Evolutionary conservation across 2,329 filamentous ascomycete species (phyloP).

Genomic region (Scorias spongiosa): DNA sequence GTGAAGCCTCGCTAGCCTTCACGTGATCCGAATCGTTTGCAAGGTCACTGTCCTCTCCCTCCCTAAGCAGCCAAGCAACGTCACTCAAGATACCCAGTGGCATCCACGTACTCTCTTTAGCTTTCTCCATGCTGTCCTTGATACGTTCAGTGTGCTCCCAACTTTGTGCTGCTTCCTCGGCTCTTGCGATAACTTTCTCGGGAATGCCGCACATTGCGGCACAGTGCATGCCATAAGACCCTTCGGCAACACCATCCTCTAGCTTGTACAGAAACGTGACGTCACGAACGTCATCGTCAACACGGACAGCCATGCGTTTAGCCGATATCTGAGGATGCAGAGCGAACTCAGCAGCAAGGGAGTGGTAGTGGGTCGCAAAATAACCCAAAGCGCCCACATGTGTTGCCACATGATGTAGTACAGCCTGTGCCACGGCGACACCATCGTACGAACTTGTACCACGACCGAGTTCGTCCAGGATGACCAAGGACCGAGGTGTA

Average conservation of each 20-base stretch:
- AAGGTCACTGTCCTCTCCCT: conserved; percentile 29
- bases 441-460: conserved; percentile 94
- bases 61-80: conserved; percentile 57
- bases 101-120: conserved; percentile 56
- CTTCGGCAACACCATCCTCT: conserved; percentile 84
- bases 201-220: conserved; percentile 96
- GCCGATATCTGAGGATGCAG: conserved; percentile 75
- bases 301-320: conserved; percentile 85
- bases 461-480: conserved; percentile 88
- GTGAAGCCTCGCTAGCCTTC: conserved; percentile 30
- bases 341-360: conserved; percentile 78
- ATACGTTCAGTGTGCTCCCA: conserved; percentile 93
- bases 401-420: conserved; percentile 87
- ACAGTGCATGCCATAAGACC: conserved; percentile 98
- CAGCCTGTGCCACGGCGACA: conserved; percentile 88
- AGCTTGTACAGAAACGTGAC: conserved; percentile 96
- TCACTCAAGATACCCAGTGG: conserved; percentile 80
- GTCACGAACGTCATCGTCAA: conserved; percentile 68
- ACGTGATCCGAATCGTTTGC: conserved; percentile 17
- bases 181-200: conserved; percentile 63
- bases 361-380: conserved; percentile 97
- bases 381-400: conserved; percentile 90
- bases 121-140: conserved; percentile 74
- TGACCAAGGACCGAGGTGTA: conserved; percentile 84
- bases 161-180: conserved; percentile 73